phyloP scores from a whole-genome alignment of 1,139 yeast genomes.

The Debaryomyces psychrophilus region DNA sequence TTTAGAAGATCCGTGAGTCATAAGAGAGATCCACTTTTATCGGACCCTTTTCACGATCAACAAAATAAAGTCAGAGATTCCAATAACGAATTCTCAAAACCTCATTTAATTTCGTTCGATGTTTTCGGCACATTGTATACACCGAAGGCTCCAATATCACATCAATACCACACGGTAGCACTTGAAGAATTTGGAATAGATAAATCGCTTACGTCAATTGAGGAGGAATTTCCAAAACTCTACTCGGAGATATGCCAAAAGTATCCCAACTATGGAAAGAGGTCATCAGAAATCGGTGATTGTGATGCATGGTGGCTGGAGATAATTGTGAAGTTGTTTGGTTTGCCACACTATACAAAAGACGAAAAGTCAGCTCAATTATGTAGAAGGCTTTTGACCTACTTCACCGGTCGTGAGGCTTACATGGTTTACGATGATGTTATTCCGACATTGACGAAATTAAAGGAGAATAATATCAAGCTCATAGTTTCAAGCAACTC shows the following conservation, averaged over 20 bases:
- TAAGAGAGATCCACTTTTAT: constrained; percentile 25
- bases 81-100: constrained; percentile 36
- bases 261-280: constrained; percentile 67
- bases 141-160: constrained; percentile 55
- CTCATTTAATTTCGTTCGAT: constrained; percentile 62
- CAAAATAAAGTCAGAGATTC: constrained; percentile 35
- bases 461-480: constrained; percentile 34
- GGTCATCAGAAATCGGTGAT: constrained; percentile 21
- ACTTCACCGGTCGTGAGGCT: constrained; percentile 54
- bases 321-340: constrained; percentile 48
- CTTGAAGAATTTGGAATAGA: constrained; percentile 43
- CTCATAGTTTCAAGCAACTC: constrained; percentile 62
- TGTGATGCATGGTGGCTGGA: constrained; percentile 63
- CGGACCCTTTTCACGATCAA: constrained; percentile 33
- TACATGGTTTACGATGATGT: constrained; percentile 60
- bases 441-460: constrained; percentile 42
- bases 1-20: constrained; percentile 15
- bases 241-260: constrained; percentile 28
- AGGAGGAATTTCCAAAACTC: constrained; percentile 30
- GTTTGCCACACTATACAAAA: constrained; percentile 26
- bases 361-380: constrained; percentile 26
- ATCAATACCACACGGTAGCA: constrained; percentile 55
- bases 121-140: constrained; percentile 67
- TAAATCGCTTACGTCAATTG: constrained; percentile 32
- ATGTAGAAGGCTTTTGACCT: constrained; percentile 44